Evolutionary conservation across 441 rosid species (phyloP).

Genomic region (Kokia cookei): DNA sequence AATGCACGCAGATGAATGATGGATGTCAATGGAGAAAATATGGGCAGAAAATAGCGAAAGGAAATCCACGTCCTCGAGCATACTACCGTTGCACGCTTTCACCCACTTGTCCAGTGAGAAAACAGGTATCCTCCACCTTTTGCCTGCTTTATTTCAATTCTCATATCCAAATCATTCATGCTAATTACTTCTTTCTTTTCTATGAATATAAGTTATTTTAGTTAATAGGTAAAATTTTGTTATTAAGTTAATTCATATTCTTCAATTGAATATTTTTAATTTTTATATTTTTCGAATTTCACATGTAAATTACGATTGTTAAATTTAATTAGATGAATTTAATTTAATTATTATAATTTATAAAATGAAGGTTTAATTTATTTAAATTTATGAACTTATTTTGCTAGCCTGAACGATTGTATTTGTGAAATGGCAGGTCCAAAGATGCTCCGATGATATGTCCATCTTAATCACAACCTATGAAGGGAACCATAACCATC

Average conservation of each 20-base stretch:
- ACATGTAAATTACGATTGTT: rapidly evolving
- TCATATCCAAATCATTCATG: neutral
- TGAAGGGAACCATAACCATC: constrained; percentile 80
- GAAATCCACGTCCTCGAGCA: constrained; percentile 88
- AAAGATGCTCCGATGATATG: constrained; percentile 80
- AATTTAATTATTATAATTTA: no score
- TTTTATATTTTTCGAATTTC: no score
- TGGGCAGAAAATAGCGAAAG: constrained; percentile 85
- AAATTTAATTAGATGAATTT: no score
- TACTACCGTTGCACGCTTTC: constrained; percentile 84
- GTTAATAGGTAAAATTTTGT: no score
- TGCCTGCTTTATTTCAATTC: neutral
- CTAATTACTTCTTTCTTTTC: neutral
- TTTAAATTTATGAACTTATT: no score
- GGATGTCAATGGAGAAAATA: constrained; percentile 97
- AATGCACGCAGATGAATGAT: constrained; percentile 58
- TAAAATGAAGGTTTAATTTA: no score
- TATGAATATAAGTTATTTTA: no score
- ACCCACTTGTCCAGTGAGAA: constrained; percentile 74
- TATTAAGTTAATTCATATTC: no score
- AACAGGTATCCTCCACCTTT: constrained; percentile 42
- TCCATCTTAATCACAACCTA: constrained; percentile 76
- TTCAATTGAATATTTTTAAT: no score
- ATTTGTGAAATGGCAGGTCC: constrained; percentile 40
- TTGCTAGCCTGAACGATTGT: neutral